A percentile compares a stretch with the other conserved stretches of the same genome.
Evolutionary conservation across 1,284 basidiomycete genomes (phyloP).

Genomic region (Leucoagaricus sp.): DNA sequence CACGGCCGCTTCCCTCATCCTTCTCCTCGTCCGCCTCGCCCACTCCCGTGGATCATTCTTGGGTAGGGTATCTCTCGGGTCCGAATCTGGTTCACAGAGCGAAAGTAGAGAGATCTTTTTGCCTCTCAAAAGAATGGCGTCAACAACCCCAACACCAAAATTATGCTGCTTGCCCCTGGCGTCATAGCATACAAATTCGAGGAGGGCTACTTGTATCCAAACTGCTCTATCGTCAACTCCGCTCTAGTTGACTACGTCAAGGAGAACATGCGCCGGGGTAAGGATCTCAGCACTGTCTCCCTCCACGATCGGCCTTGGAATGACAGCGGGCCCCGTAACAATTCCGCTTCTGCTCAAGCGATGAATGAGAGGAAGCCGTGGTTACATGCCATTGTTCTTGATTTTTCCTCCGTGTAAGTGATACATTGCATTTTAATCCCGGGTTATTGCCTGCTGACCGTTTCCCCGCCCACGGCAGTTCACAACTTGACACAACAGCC

Average conservation of each 20-base stretch:
- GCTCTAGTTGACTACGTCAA: slow-evolving; percentile 84
- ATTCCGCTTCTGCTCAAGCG: slow-evolving; percentile 46
- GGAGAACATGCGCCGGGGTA: slow-evolving; percentile 73
- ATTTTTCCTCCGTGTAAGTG: slow-evolving; percentile 85
- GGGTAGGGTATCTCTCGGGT: slow-evolving; percentile 62
- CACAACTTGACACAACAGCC: slow-evolving; percentile 85
- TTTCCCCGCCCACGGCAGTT: too few relatives aligned
- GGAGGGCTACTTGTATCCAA: slow-evolving; percentile 94
- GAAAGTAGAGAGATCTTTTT: slow-evolving; percentile 79
- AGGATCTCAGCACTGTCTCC: slow-evolving; percentile 64
- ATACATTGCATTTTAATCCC: too few relatives aligned
- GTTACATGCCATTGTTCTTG: slow-evolving; percentile 87
- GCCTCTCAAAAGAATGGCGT: slow-evolving; percentile 69
- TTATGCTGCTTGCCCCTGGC: slow-evolving; percentile 83
- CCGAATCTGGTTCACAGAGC: slow-evolving; percentile 33
- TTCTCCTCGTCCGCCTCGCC: slow-evolving; percentile 90
- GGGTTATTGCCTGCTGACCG: too few relatives aligned
- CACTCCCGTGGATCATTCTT: slow-evolving; percentile 91
- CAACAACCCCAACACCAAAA: slow-evolving; percentile 71
- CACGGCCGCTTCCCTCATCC: slow-evolving; percentile 75
- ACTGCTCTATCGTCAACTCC: slow-evolving; percentile 80
- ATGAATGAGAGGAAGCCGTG: slow-evolving; percentile 64
- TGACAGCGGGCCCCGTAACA: slow-evolving; percentile 77
- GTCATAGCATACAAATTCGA: slow-evolving; percentile 93
- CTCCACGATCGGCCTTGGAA: slow-evolving; percentile 92